Evolutionary conservation across 805 yeast genomes (phyloP).

Genomic region (Candida mattraensis): DNA sequence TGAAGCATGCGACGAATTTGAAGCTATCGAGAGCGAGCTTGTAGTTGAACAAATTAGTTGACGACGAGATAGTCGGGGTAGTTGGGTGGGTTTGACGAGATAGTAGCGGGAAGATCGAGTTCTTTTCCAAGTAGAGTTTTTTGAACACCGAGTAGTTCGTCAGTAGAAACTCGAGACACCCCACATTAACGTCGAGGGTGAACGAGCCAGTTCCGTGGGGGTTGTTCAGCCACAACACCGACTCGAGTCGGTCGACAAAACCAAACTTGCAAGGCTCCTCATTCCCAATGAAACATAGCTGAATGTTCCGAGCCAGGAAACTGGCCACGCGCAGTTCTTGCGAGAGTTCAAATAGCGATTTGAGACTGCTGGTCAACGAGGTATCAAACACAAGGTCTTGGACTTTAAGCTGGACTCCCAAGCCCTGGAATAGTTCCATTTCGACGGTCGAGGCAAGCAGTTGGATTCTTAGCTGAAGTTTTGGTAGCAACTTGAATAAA

Average conservation of each 20-base stretch:
- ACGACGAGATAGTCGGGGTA: conserved; percentile 1
- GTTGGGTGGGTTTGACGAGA: neutral
- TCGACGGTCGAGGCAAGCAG: conserved; percentile 20
- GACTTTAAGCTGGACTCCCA: conserved; percentile 14
- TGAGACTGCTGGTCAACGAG: conserved; percentile 24
- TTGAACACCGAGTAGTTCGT: conserved; percentile 16
- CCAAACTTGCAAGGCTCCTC: conserved; percentile 11
- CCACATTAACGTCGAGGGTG: conserved; percentile 6
- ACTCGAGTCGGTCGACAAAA: conserved; percentile 18
- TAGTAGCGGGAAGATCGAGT: neutral
- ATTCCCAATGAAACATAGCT: conserved; percentile 18
- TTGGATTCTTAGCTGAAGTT: conserved; percentile 26
- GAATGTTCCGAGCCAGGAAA: conserved; percentile 22
- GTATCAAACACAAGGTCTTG: conserved; percentile 31
- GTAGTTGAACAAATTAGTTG: conserved; percentile 15
- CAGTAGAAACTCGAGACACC: conserved; percentile 16
- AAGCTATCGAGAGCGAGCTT: conserved; percentile 16
- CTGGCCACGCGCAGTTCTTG: no score
- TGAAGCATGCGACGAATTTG: conserved; percentile 28
- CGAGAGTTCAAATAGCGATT: conserved; percentile 29
- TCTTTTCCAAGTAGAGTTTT: conserved; percentile 12
- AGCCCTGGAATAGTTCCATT: conserved; percentile 13
- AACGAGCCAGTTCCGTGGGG: conserved; percentile 7
- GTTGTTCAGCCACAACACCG: conserved; percentile 12
- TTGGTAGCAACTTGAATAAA: conserved; percentile 19